These are phyloP conservation scores for Globisporangium cystogenes DNA, from an alignment of 352 stramenopile genomes.

Conservation along the genomic window DNA sequence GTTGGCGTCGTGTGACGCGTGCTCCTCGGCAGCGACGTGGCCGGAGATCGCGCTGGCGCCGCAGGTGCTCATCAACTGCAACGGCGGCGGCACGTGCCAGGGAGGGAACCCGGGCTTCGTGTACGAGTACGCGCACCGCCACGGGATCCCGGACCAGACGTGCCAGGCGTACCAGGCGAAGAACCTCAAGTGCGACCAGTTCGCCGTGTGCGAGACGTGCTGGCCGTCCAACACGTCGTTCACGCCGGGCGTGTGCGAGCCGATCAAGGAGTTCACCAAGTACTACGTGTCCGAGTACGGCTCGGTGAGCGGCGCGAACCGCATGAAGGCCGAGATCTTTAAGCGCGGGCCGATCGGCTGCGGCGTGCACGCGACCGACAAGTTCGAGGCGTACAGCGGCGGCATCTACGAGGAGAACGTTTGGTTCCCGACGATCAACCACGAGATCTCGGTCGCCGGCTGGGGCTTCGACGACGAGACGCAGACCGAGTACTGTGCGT, in stretches of 20 bases:
- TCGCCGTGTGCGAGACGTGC: slow-evolving; percentile 84
- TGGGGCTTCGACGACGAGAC: slow-evolving; percentile 86
- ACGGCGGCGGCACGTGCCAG: slow-evolving; percentile 71
- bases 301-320: slow-evolving; percentile 73
- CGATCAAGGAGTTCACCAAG: slow-evolving; percentile 84
- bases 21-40: slow-evolving; percentile 57
- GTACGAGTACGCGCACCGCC: slow-evolving; percentile 83
- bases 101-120: slow-evolving; percentile 77
- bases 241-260: slow-evolving; percentile 72
- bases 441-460: slow-evolving; percentile 87
- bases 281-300: slow-evolving; percentile 91
- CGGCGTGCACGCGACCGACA: slow-evolving; percentile 78
- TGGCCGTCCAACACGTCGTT: slow-evolving; percentile 87
- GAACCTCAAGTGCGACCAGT: slow-evolving; percentile 70
- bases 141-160: slow-evolving; percentile 90
- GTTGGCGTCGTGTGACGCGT: too few relatives aligned
- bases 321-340: slow-evolving; percentile 92
- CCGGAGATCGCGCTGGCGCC: slow-evolving; percentile 75
- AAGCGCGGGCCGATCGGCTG: slow-evolving; percentile 89
- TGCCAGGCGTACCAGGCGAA: slow-evolving; percentile 90
- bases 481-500: slow-evolving; percentile 87
- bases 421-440: slow-evolving; percentile 81
- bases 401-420: slow-evolving; percentile 84
- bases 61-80: slow-evolving; percentile 85
- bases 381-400: slow-evolving; percentile 75